Conservation (phyloP, 306 rosid genomes). For the Quercus ilex region DNA sequence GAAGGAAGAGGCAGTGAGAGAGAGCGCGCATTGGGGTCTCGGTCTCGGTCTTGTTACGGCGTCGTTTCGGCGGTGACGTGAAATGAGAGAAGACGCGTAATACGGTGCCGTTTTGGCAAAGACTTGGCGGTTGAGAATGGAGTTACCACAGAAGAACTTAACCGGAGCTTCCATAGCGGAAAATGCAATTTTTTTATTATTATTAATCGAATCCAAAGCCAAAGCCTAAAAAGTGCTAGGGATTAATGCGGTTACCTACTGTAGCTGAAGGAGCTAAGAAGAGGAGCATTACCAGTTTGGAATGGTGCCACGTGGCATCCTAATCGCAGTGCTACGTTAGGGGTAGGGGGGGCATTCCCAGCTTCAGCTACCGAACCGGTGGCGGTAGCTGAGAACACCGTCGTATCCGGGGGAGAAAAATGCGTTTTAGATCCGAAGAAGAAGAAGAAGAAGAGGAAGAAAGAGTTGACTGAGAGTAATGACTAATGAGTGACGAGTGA, state of each 20-base stretch:
- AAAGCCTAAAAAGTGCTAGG: no score
- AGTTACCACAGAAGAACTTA: slow-evolving; percentile 29
- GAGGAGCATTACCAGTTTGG: no score
- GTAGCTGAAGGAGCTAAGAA: no score
- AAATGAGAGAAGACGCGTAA: neutral
- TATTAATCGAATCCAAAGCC: no score
- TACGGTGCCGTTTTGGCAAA: slow-evolving; percentile 27
- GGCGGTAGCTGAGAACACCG: neutral
- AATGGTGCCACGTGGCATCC: no score
- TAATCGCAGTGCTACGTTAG: no score
- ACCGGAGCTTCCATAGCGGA: slow-evolving; percentile 56
- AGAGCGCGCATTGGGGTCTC: slow-evolving; percentile 18
- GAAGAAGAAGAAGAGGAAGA: neutral
- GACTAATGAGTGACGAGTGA: neutral
- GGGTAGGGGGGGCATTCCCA: no score
- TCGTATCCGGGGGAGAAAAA: neutral
- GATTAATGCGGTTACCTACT: no score
- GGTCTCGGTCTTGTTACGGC: neutral
- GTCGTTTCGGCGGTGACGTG: neutral
- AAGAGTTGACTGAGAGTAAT: no score
- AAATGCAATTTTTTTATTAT: no score
- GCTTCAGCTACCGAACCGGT: no score
- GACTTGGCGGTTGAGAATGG: slow-evolving; percentile 41
- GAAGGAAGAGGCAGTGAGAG: slow-evolving; percentile 31
- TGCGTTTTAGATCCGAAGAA: neutral